phyloP scores from a whole-genome alignment of 306 rosid species.

The Psophocarpus tetragonolobus region DNA sequence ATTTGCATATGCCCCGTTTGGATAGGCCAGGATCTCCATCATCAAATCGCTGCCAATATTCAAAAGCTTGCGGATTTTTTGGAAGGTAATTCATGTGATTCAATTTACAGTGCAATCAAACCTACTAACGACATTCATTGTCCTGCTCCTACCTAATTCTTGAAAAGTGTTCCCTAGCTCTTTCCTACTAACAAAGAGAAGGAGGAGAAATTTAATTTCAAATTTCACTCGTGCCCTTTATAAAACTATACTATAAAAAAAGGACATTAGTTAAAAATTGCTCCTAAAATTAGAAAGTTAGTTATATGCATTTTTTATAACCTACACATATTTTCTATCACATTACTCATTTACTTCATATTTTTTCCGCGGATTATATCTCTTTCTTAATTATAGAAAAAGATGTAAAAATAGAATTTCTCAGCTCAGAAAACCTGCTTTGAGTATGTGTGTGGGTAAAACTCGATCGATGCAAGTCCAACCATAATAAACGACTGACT shows the following conservation, averaged over 20 bases:
- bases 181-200: not conserved
- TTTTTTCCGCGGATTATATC: not conserved
- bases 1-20: slow-evolving; percentile 66
- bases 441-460: not conserved
- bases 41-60: slow-evolving; percentile 57
- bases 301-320: not conserved
- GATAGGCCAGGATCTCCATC: slow-evolving; percentile 83
- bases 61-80: slow-evolving; percentile 55
- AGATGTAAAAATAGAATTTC: not conserved
- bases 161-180: not conserved
- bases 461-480: not conserved
- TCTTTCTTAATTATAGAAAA: not conserved
- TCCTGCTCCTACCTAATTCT: not conserved
- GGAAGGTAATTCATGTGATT: slow-evolving; percentile 48
- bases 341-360: not conserved
- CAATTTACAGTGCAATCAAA: not conserved
- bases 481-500: not conserved
- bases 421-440: not conserved
- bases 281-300: not conserved
- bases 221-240: not conserved
- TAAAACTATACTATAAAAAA: not conserved
- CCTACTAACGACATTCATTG: not conserved
- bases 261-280: not conserved
- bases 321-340: not conserved
- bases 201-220: not conserved